Conservation (phyloP, 176 grass and related monocot species). For the Oryza brachyantha region DNA sequence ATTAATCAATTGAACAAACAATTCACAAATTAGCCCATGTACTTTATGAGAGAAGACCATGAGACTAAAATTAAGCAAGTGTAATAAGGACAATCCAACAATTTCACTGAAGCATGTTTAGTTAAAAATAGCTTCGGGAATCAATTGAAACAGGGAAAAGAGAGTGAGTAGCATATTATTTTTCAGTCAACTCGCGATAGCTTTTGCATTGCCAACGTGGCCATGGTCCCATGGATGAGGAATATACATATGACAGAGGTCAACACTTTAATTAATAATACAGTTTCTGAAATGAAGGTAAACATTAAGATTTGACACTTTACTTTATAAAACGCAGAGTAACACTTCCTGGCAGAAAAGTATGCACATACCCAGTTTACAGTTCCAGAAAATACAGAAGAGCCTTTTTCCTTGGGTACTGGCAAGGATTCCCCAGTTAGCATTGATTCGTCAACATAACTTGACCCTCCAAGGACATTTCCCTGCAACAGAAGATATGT, state of each 20-base stretch:
- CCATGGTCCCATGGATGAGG: not conserved
- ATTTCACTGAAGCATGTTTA: not conserved
- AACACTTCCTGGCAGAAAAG: constrained; percentile 15
- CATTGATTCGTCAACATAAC: constrained; percentile 98
- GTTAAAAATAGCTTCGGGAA: not conserved
- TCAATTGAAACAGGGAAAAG: not conserved
- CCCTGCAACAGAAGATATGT: constrained; percentile 46
- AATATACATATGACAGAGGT: not conserved
- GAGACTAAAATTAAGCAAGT: constrained; percentile 13
- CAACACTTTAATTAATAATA: not conserved
- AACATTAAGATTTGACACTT: not conserved
- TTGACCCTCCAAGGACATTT: constrained; percentile 71
- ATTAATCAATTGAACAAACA: constrained; percentile 23
- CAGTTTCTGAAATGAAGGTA: not conserved
- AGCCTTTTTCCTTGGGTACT: constrained; percentile 79
- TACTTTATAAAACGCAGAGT: not conserved
- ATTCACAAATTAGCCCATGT: not conserved
- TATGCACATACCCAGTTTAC: constrained; percentile 78
- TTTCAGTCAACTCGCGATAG: not conserved
- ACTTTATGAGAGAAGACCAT: not conserved
- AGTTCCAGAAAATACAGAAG: constrained; percentile 89
- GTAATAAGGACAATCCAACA: not conserved
- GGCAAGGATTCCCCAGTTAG: constrained; percentile 97
- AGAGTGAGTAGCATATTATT: constrained; percentile 21
- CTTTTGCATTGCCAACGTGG: not conserved